phyloP scores from a whole-genome alignment of 371 early-diverging fungal species.

The Chytridiales sp. region DNA sequence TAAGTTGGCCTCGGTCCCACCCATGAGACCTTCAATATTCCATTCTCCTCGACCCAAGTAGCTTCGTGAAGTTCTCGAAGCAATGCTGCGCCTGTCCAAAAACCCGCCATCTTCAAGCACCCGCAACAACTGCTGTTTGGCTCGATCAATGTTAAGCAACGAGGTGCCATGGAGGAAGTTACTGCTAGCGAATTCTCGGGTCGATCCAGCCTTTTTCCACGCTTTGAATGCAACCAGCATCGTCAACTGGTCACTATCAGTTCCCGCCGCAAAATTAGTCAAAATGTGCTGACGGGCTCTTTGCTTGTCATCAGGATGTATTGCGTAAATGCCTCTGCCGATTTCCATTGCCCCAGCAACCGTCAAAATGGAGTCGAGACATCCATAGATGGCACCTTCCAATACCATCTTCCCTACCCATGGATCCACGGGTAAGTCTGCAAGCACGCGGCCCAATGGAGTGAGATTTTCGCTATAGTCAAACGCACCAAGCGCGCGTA shows the following conservation, averaged over 20 bases:
- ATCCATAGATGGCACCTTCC: constrained; percentile 70
- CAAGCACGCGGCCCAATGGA: constrained; percentile 45
- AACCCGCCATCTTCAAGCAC: constrained; percentile 23
- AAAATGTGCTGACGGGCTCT: constrained; percentile 27
- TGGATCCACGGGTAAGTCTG: constrained; percentile 48
- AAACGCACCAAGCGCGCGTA: constrained; percentile 45
- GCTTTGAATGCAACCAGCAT: constrained; percentile 25
- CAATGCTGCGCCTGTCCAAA: not conserved
- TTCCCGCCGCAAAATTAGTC: constrained; percentile 13
- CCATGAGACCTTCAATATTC: constrained; percentile 12
- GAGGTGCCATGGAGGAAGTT: constrained; percentile 28
- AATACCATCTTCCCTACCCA: constrained; percentile 84
- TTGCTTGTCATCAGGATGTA: constrained; percentile 32
- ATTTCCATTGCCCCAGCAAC: constrained; percentile 54
- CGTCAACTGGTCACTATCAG: constrained; percentile 34
- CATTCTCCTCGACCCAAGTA: too few relatives aligned
- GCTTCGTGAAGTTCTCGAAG: too few relatives aligned
- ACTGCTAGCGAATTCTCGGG: constrained; percentile 16
- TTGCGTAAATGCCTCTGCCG: constrained; percentile 31
- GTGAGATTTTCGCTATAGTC: constrained; percentile 41
- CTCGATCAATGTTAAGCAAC: constrained; percentile 26
- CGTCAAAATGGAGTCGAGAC: constrained; percentile 78
- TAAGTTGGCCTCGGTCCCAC: constrained; percentile 23
- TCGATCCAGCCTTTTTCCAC: constrained; percentile 15
- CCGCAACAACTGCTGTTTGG: constrained; percentile 26